phyloP scores from a whole-genome alignment of 1,284 basidiomycete species.

The Sporisorium sorghi region DNA sequence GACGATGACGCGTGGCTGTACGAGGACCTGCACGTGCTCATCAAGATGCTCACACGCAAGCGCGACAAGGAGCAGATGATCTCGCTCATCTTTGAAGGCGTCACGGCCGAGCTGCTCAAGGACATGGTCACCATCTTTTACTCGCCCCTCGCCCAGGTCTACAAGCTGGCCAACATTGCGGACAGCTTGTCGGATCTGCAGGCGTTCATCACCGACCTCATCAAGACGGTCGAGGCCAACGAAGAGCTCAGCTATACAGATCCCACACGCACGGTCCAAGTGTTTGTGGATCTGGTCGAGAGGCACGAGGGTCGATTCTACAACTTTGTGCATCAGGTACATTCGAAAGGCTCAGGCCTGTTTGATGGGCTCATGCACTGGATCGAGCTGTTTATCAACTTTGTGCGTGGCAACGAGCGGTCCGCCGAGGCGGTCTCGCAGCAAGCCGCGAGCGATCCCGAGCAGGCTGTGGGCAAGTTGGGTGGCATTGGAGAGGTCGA shows the following conservation, averaged over 20 bases:
- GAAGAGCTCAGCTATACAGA: conserved; percentile 89
- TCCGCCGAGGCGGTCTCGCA: conserved; percentile 71
- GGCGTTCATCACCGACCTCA: conserved; percentile 94
- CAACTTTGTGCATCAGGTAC: conserved; percentile 97
- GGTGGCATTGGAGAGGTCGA: conserved; percentile 63
- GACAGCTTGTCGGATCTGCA: conserved; percentile 93
- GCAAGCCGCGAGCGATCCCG: conserved; percentile 68
- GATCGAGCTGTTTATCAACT: conserved; percentile 94
- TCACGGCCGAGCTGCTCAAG: conserved; percentile 92
- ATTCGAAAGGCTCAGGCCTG: conserved; percentile 92
- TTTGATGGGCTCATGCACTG: conserved; percentile 95
- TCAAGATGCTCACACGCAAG: conserved; percentile 72
- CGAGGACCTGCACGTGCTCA: conserved; percentile 66
- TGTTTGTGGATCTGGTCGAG: conserved; percentile 91
- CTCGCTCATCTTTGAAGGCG: conserved; percentile 93
- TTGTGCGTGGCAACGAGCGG: conserved; percentile 85
- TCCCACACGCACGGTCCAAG: conserved; percentile 86
- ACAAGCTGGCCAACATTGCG: conserved; percentile 95
- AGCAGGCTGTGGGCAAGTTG: conserved; percentile 10
- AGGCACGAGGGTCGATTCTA: conserved; percentile 97
- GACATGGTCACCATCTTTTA: conserved; percentile 99
- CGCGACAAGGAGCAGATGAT: conserved; percentile 93
- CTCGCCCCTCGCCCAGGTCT: conserved; percentile 95
- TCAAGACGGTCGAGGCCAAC: conserved; percentile 89
- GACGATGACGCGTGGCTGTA: conserved; percentile 68